phyloP scores from a whole-genome alignment of 1,284 basidiomycete species.

The Entoloma clypeatum region DNA sequence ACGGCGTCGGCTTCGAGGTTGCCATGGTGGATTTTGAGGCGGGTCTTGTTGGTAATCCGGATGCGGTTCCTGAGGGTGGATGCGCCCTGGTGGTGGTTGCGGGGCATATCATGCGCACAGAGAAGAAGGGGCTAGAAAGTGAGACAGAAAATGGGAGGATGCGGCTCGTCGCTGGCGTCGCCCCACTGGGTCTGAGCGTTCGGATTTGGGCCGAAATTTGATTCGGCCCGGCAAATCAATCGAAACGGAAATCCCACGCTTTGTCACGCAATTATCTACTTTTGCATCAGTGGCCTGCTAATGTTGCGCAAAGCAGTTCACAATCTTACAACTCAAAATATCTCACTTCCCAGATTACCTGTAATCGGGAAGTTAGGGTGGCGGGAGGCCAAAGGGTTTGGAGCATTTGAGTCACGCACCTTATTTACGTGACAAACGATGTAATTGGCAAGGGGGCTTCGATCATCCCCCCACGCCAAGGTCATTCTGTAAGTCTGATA shows the following conservation, averaged over 20 bases:
- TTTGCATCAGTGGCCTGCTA: slow-evolving; percentile 8
- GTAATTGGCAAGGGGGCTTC: no score
- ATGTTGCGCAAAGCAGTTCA: no score
- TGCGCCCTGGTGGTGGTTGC: slow-evolving; percentile 66
- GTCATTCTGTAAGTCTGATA: no score
- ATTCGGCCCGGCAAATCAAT: slow-evolving; percentile 42
- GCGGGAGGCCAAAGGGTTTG: no score
- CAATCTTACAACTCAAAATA: no score
- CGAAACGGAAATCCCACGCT: slow-evolving; percentile 31
- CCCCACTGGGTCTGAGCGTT: slow-evolving; percentile 40
- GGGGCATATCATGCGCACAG: slow-evolving; percentile 69
- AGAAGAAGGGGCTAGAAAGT: slow-evolving; percentile 22
- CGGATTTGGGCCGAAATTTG: slow-evolving; percentile 44
- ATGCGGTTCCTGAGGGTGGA: slow-evolving; percentile 78
- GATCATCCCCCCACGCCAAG: no score
- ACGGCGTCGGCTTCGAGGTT: slow-evolving; percentile 75
- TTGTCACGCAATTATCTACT: slow-evolving; percentile 36
- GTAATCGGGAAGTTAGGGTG: no score
- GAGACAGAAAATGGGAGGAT: slow-evolving; percentile 26
- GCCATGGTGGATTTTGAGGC: slow-evolving; percentile 77
- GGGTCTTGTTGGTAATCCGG: slow-evolving; percentile 88
- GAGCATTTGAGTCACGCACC: no score
- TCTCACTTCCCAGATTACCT: no score
- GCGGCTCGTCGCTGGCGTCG: slow-evolving; percentile 34
- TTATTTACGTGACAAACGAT: no score